phyloP scores from a whole-genome alignment of 2,329 filamentous ascomycete genomes.

The Beauveria caledonica region DNA sequence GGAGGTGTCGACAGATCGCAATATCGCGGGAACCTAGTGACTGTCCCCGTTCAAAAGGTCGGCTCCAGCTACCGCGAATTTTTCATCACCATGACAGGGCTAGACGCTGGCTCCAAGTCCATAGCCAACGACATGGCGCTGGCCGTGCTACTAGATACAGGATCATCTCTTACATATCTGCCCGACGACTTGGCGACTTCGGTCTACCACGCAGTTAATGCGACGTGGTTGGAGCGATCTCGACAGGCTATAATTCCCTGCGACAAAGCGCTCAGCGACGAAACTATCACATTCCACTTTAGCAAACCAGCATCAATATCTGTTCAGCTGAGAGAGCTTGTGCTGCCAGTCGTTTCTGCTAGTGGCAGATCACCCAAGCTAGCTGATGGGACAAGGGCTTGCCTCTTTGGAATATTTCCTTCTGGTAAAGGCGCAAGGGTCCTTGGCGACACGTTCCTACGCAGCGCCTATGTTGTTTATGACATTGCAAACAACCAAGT shows the following conservation, averaged over 20 bases:
- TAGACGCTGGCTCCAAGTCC: conserved; percentile 36
- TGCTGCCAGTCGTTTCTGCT: conserved; percentile 42
- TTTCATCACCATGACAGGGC: conserved; percentile 57
- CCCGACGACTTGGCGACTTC: conserved; percentile 44
- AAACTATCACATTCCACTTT: conserved; percentile 45
- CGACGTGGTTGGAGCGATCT: conserved; percentile 44
- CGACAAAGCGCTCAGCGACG: conserved; percentile 33
- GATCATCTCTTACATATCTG: conserved; percentile 59
- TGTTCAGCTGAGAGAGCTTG: conserved; percentile 51
- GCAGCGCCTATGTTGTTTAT: conserved; percentile 69
- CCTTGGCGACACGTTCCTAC: conserved; percentile 66
- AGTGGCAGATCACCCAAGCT: conserved; percentile 42
- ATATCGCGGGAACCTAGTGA: conserved; percentile 54
- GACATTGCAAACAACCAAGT: conserved; percentile 65
- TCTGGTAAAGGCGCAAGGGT: conserved; percentile 48
- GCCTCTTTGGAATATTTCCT: conserved; percentile 60
- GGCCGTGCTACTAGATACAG: conserved; percentile 63
- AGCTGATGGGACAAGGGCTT: conserved; percentile 45
- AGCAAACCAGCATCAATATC: conserved; percentile 39
- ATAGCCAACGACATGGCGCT: conserved; percentile 44
- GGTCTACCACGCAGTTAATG: conserved; percentile 52
- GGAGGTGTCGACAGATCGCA: conserved; percentile 64
- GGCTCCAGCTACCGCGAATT: conserved; percentile 51
- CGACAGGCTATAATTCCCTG: conserved; percentile 56
- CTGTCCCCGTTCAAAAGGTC: conserved; percentile 56